Percentiles rank a stretch among this genome's conserved stretches.
Evolutionary conservation across 2,329 filamentous ascomycete species (phyloP).

Genomic region (Exophiala lecanii-corni): DNA sequence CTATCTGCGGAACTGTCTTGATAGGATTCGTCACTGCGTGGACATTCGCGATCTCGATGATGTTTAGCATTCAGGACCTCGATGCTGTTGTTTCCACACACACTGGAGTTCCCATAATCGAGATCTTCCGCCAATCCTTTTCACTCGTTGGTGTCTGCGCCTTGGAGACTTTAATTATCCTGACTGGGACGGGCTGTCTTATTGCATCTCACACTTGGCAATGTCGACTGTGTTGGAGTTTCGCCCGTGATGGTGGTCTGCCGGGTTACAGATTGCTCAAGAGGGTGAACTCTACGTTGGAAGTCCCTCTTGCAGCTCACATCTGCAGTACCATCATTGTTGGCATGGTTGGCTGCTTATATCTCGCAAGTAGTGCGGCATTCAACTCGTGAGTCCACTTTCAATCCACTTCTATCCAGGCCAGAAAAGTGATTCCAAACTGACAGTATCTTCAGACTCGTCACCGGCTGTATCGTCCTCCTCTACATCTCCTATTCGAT

Average conservation of each 20-base stretch:
- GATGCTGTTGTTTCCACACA: slow-evolving; percentile 34
- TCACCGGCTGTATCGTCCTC: slow-evolving; percentile 40
- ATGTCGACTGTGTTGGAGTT: slow-evolving; percentile 40
- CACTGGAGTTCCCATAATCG: slow-evolving; percentile 45
- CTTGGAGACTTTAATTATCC: slow-evolving; percentile 43
- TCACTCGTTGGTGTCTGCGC: slow-evolving; percentile 41
- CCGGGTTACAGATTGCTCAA: slow-evolving; percentile 8
- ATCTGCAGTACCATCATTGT: slow-evolving; percentile 47
- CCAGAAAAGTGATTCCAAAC: no score
- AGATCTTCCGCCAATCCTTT: slow-evolving; percentile 49
- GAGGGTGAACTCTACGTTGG: slow-evolving; percentile 14
- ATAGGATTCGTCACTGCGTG: slow-evolving; percentile 46
- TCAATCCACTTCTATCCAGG: no score
- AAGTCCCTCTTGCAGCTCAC: slow-evolving; percentile 43
- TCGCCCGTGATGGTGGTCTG: slow-evolving; percentile 17
- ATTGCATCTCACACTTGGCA: slow-evolving; percentile 50
- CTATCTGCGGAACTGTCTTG: slow-evolving; percentile 45
- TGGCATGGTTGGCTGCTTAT: slow-evolving; percentile 39
- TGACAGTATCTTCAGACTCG: no score
- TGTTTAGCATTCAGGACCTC: slow-evolving; percentile 46
- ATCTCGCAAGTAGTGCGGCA: neutral
- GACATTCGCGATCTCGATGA: slow-evolving; percentile 40
- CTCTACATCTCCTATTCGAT: slow-evolving; percentile 46
- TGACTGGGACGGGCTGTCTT: slow-evolving; percentile 44
- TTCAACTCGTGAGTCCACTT: slow-evolving; percentile 5